Percentiles rank a stretch among this genome's conserved stretches.
These are phyloP conservation scores for Cryoendolithus antarcticus DNA, from an alignment of 2,329 filamentous ascomycete species.

Conservation along the genomic window DNA sequence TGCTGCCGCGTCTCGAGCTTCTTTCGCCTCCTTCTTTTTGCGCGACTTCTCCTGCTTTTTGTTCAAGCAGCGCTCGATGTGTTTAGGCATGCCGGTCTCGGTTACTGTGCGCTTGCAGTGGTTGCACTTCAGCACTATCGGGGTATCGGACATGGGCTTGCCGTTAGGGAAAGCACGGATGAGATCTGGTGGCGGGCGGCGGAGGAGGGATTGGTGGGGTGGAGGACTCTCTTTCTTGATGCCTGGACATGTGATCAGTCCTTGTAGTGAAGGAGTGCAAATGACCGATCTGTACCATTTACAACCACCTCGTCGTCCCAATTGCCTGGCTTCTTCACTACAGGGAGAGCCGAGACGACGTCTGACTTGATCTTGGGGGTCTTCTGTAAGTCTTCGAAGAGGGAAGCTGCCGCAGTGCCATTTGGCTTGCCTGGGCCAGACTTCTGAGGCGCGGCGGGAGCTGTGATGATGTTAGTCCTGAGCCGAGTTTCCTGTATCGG, in stretches of 20 bases:
- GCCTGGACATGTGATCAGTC: too few relatives aligned
- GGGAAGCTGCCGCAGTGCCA: constrained; percentile 5
- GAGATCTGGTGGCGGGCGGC: constrained; percentile 60
- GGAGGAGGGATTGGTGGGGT: constrained; percentile 21
- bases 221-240: constrained; percentile 5
- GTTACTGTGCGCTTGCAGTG: constrained; percentile 86
- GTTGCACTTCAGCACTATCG: constrained; percentile 73
- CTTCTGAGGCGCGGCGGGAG: constrained; percentile 13
- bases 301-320: constrained; percentile 21
- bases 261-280: not conserved
- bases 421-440: constrained; percentile 10
- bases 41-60: constrained; percentile 59
- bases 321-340: constrained; percentile 20
- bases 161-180: constrained; percentile 72
- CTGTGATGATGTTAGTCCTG: constrained; percentile 11
- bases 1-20: constrained; percentile 38
- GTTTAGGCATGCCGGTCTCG: constrained; percentile 59
- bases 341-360: constrained; percentile 17
- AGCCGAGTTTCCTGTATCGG: constrained; percentile 3
- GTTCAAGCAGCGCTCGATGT: constrained; percentile 73
- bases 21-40: constrained; percentile 52
- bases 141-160: constrained; percentile 65
- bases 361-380: constrained; percentile 14
- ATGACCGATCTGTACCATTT: constrained; percentile 8
- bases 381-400: constrained; percentile 21